Conservation (phyloP, 345 rosid genomes). For the Arabis alpina region DNA sequence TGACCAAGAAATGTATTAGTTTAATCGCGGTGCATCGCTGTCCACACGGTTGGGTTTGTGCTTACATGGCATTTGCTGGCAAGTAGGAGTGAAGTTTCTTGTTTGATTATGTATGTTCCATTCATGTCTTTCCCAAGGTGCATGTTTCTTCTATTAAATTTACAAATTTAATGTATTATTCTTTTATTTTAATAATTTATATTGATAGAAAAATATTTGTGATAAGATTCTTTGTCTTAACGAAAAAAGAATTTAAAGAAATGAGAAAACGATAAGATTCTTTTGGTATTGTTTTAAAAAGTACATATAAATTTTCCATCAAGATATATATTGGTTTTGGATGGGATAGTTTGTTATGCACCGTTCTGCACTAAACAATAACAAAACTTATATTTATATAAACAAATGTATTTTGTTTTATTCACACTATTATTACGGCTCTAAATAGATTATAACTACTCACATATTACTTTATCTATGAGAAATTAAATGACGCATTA, state of each 20-base stretch:
- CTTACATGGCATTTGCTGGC: slow-evolving; percentile 44
- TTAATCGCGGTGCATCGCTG: slow-evolving; percentile 42
- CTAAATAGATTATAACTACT: no score
- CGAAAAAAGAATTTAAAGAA: background rate
- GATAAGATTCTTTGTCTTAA: slow-evolving; percentile 3
- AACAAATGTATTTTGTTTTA: no score
- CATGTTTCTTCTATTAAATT: slow-evolving; percentile 38
- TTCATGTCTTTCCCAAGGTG: slow-evolving; percentile 43
- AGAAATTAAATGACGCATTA: no score
- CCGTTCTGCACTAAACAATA: no score
- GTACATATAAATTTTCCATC: no score
- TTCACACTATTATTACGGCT: no score
- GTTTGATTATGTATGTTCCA: slow-evolving; percentile 40
- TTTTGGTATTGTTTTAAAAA: background rate
- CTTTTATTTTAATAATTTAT: background rate
- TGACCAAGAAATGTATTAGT: slow-evolving; percentile 16
- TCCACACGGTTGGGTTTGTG: slow-evolving; percentile 47
- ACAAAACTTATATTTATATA: no score
- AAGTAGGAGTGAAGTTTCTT: slow-evolving; percentile 40
- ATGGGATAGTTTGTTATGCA: no score
- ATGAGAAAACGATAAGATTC: background rate
- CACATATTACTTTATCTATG: no score
- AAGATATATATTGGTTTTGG: no score
- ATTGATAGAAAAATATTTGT: slow-evolving; percentile 5
- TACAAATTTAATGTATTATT: background rate